Evolutionary conservation across 2,329 filamentous ascomycete species (phyloP).

Genomic region (Fusarium tupiense): DNA sequence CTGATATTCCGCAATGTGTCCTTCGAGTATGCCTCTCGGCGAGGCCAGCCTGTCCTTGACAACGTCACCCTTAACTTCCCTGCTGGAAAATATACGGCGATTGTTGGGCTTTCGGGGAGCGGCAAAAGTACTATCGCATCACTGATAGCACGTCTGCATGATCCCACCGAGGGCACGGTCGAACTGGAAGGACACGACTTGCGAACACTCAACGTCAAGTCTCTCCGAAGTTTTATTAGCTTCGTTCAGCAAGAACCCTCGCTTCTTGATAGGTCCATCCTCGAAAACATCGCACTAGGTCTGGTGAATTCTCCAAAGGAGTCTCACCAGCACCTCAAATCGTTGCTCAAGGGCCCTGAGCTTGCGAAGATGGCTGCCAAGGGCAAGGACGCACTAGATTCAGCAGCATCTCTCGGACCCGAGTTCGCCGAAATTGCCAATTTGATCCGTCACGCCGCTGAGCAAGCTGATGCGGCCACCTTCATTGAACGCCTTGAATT

Average conservation of each 20-base stretch:
- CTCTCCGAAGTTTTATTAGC: neutral
- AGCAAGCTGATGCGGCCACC: slow-evolving; percentile 39
- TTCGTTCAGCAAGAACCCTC: neutral
- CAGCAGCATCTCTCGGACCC: neutral
- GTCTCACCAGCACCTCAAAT: neutral
- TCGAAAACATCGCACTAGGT: neutral
- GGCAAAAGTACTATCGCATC: neutral
- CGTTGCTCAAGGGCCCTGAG: neutral
- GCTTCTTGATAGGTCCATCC: neutral
- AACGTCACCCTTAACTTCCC: neutral
- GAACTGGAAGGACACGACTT: neutral
- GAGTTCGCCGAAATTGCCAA: neutral
- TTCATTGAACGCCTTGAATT: slow-evolving; percentile 65
- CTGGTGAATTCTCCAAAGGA: neutral
- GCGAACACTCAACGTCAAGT: neutral
- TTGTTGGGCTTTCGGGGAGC: neutral
- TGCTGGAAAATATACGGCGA: neutral
- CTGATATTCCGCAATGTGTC: neutral
- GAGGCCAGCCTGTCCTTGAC: neutral
- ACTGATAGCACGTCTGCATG: neutral
- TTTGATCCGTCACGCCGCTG: neutral
- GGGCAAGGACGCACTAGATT: neutral
- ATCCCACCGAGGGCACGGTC: neutral
- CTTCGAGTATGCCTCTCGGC: neutral
- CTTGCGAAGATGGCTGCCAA: neutral